Evolutionary conservation across 2,329 filamentous ascomycete genomes (phyloP).

Genomic region (Pezicula neosporulosa): DNA sequence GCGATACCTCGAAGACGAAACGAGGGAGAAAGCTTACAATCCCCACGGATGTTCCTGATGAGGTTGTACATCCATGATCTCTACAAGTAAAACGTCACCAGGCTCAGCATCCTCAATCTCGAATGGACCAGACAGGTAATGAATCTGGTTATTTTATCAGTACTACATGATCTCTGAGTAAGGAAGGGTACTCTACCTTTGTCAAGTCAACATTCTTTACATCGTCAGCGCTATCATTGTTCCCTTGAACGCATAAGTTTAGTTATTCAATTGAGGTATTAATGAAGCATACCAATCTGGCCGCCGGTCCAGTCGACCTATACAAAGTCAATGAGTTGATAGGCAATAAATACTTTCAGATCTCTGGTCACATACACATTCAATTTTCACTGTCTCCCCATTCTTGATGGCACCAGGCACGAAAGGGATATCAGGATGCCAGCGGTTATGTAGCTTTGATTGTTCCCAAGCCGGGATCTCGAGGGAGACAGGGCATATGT

Average conservation of each 20-base stretch:
- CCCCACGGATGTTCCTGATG: constrained; percentile 86
- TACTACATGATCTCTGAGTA: too few species aligned
- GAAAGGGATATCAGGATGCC: constrained; percentile 86
- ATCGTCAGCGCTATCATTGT: constrained; percentile 89
- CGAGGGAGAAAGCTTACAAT: constrained; percentile 59
- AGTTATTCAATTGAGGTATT: background rate
- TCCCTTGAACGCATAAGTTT: constrained; percentile 38
- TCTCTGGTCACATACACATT: constrained; percentile 57
- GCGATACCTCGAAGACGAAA: background rate
- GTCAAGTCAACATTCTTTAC: constrained; percentile 81
- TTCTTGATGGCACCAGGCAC: constrained; percentile 66
- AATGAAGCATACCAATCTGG: constrained; percentile 66
- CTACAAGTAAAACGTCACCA: constrained; percentile 74
- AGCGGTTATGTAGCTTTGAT: constrained; percentile 74
- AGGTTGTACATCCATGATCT: constrained; percentile 92
- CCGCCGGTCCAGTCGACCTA: constrained; percentile 56
- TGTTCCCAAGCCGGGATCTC: constrained; percentile 70
- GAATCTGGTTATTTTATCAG: constrained; percentile 44
- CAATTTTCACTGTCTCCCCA: constrained; percentile 87
- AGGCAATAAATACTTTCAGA: constrained; percentile 37
- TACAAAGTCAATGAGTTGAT: background rate
- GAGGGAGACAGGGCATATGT: constrained; percentile 68
- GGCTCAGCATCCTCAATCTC: constrained; percentile 81
- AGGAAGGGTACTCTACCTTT: constrained; percentile 76
- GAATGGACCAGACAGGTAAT: constrained; percentile 88